These are phyloP conservation scores for Leptomonas seymouri DNA, from an alignment of 208 protist genomes.

Conservation along the genomic window DNA sequence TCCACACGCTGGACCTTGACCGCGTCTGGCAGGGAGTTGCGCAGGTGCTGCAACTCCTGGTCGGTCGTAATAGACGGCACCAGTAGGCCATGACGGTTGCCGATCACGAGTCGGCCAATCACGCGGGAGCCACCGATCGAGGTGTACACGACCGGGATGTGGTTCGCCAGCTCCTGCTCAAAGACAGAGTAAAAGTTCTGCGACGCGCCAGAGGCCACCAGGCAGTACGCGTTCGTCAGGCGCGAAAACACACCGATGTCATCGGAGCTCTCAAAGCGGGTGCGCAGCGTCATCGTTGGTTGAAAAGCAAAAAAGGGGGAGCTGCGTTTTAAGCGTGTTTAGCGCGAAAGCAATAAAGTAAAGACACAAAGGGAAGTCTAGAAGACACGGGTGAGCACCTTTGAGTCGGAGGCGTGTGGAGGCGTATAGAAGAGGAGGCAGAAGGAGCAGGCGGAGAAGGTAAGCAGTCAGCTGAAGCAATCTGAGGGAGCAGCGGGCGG, in stretches of 20 bases:
- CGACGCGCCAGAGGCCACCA: conserved; percentile 96
- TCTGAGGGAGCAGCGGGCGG: too few relatives aligned
- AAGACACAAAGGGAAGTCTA: background rate
- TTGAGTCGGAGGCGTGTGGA: too few relatives aligned
- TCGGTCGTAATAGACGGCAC: conserved; percentile 99
- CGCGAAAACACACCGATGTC: conserved; percentile 99
- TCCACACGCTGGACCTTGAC: conserved; percentile 98
- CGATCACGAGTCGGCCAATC: conserved; percentile 97
- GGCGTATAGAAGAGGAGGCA: background rate
- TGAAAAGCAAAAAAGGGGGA: background rate
- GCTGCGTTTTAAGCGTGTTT: too few relatives aligned
- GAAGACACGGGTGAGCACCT: too few relatives aligned
- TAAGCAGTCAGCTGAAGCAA: too few relatives aligned
- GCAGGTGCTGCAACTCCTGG: conserved; percentile 99
- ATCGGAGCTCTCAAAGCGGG: conserved; percentile 98
- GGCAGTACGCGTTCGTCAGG: conserved; percentile 99
- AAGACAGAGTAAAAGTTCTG: conserved; percentile 99
- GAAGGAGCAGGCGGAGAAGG: background rate
- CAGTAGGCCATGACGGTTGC: conserved; percentile 99
- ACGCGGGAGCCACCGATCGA: conserved; percentile 97
- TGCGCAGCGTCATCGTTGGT: conserved; percentile 88
- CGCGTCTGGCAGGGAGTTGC: conserved; percentile 98
- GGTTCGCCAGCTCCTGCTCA: conserved; percentile 98
- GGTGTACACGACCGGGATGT: conserved; percentile 98
- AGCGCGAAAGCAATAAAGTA: background rate